These are phyloP conservation scores for Aegilops sharonensis DNA, from an alignment of 176 grass and related monocot genomes.

Conservation along the genomic window DNA sequence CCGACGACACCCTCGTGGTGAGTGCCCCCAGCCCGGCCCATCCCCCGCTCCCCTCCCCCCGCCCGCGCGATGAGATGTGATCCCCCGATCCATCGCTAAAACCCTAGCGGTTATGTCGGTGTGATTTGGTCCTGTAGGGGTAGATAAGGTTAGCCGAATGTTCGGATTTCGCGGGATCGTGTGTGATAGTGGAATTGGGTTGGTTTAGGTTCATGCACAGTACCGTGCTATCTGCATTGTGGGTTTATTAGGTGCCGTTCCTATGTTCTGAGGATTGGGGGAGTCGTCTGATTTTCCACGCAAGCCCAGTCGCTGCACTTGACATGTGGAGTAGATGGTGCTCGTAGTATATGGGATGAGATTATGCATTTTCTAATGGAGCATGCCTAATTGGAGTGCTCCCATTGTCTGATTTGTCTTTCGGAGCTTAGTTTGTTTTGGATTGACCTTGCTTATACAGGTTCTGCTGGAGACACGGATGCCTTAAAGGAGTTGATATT, in stretches of 20 bases:
- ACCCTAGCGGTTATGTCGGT: constrained; percentile 12
- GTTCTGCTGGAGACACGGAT: too few species aligned
- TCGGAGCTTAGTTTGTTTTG: neutral
- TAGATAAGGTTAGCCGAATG: neutral
- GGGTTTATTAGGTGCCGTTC: constrained; percentile 25
- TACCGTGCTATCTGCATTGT: constrained; percentile 11
- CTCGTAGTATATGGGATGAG: neutral
- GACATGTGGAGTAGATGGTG: neutral
- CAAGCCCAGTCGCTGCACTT: neutral
- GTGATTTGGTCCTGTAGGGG: neutral
- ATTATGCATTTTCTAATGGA: neutral
- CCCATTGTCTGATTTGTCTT: neutral
- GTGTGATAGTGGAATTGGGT: neutral
- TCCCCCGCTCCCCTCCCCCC: neutral
- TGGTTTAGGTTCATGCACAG: neutral
- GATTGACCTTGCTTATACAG: constrained; percentile 1
- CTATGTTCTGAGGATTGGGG: neutral
- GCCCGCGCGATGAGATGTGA: neutral
- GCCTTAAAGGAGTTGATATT: neutral
- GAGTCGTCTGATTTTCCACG: neutral
- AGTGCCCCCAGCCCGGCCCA: neutral
- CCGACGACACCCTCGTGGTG: constrained; percentile 85
- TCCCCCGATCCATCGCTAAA: constrained; percentile 39
- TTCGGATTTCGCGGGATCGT: neutral
- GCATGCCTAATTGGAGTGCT: neutral